Evolutionary conservation across 768 basidiomycete genomes (phyloP).

Genomic region (Mycena filopes): DNA sequence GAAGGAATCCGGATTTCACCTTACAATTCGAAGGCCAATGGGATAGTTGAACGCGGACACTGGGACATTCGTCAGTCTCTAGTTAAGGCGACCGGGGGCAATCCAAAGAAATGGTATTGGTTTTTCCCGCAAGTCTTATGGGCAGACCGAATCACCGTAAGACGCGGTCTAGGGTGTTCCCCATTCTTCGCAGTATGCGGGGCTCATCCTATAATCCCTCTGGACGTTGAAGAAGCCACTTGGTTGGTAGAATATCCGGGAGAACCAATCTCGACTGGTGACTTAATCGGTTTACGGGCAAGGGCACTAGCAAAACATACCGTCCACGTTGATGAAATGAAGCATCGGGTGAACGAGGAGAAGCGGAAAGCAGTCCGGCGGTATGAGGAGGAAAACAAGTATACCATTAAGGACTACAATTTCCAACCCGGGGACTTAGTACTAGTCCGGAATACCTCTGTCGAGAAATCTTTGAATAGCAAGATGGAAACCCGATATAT

Average conservation of each 20-base stretch:
- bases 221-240: slow-evolving; percentile 45
- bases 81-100: slow-evolving; percentile 45
- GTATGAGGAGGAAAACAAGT: background rate
- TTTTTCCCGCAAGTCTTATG: slow-evolving; percentile 43
- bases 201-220: slow-evolving; percentile 43
- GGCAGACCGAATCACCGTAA: slow-evolving; percentile 47
- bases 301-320: background rate
- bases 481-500: too few relatives aligned
- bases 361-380: background rate
- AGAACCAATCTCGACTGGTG: background rate
- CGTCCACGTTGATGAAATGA: background rate
- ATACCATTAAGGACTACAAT: background rate
- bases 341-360: background rate
- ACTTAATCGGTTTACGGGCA: background rate
- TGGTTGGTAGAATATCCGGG: slow-evolving; percentile 19
- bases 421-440: background rate
- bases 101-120: slow-evolving; percentile 44
- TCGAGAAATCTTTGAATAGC: too few relatives aligned
- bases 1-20: slow-evolving; percentile 44
- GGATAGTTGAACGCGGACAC: slow-evolving; percentile 38
- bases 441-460: too few relatives aligned
- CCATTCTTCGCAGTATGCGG: slow-evolving; percentile 46
- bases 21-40: slow-evolving; percentile 48
- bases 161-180: slow-evolving; percentile 41
- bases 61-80: slow-evolving; percentile 45